phyloP scores from a whole-genome alignment of 176 grass and related monocot species.

The Pontederia crassipes region DNA sequence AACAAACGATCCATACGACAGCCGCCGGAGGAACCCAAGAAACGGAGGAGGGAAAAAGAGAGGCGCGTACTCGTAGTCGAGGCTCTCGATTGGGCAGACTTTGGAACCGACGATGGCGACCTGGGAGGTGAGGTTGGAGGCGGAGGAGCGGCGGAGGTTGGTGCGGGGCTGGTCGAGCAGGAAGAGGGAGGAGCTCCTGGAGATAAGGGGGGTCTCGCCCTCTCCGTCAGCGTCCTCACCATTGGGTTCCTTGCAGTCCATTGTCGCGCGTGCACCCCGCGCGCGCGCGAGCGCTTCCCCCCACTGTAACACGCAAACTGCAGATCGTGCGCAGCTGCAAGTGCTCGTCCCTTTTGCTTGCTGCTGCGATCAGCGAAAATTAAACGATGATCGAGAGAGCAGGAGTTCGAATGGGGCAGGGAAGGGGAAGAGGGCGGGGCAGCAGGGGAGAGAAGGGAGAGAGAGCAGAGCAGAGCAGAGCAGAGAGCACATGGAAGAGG shows the following conservation, averaged over 20 bases:
- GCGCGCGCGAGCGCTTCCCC: background rate
- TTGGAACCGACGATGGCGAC: conserved; percentile 11
- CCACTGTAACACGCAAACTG: background rate
- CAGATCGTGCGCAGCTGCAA: too few relatives aligned
- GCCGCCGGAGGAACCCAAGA: background rate
- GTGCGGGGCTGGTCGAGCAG: too few relatives aligned
- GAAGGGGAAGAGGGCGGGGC: too few relatives aligned
- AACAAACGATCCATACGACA: background rate
- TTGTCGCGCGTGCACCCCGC: background rate
- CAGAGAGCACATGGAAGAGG: too few relatives aligned
- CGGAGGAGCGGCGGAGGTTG: background rate
- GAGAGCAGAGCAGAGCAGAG: too few relatives aligned
- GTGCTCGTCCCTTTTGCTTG: too few relatives aligned
- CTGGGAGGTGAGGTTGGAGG: conserved; percentile 14
- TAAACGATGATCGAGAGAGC: too few relatives aligned
- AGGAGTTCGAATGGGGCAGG: too few relatives aligned
- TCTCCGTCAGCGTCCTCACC: background rate
- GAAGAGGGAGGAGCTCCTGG: too few relatives aligned
- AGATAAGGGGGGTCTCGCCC: too few relatives aligned
- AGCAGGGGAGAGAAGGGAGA: too few relatives aligned
- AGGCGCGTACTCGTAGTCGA: conserved; percentile 53
- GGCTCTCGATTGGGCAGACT: conserved; percentile 12
- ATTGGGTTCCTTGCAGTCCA: background rate
- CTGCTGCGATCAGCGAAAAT: too few relatives aligned
- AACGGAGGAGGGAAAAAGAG: background rate